These are phyloP conservation scores for Hondaea fermentalgiana DNA, from an alignment of 108 stramenopile genomes.

Conservation along the genomic window DNA sequence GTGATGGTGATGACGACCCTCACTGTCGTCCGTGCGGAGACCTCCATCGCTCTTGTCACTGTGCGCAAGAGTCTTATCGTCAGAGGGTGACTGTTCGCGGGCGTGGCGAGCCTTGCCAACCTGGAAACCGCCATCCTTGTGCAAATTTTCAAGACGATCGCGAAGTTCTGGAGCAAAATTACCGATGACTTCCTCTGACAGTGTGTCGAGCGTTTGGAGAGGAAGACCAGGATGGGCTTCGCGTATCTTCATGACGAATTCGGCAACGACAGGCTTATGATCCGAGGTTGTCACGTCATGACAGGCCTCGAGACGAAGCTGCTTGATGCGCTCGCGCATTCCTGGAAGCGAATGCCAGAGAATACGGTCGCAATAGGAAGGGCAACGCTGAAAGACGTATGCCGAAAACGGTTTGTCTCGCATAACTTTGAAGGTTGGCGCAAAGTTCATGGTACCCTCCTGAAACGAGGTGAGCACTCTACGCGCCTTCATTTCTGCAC, in stretches of 20 bases:
- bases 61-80: too few species aligned
- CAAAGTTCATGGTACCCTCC: not conserved
- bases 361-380: conserved; percentile 3
- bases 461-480: not conserved
- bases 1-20: too few species aligned
- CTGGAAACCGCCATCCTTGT: too few species aligned
- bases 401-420: not conserved
- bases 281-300: not conserved
- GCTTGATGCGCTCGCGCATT: not conserved
- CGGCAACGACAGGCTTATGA: not conserved
- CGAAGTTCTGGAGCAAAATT: too few species aligned
- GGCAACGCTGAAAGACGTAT: not conserved
- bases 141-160: too few species aligned
- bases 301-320: not conserved
- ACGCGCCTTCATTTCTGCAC: not conserved
- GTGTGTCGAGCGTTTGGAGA: not conserved
- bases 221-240: not conserved
- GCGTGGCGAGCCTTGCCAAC: too few species aligned
- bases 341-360: not conserved
- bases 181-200: too few species aligned
- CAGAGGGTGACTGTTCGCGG: too few species aligned
- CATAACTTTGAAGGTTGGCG: not conserved
- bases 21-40: too few species aligned
- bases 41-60: too few species aligned
- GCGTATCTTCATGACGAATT: not conserved